Base-by-base conservation (phyloP, 148 eudicot genomes). In the Rhododendron simsii region DNA sequence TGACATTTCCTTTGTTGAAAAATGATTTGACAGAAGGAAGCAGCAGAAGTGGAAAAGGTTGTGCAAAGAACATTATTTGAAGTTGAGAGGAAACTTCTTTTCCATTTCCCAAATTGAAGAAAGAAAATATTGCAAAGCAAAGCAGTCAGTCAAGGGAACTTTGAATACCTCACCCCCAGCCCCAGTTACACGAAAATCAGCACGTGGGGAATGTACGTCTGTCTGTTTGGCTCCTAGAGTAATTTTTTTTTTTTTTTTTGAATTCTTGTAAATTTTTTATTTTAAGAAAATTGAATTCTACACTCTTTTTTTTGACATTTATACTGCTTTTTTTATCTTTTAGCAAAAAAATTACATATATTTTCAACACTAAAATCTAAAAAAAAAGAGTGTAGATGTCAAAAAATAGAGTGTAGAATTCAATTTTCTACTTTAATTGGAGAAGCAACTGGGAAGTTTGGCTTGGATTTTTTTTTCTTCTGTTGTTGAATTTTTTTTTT, bases 11-110 rank as follows among this genome's bases (percentile, higher is more conserved):
- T 82, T 55, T 18, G 57, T 18, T 30, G 12, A 3, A 9, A 61
- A 45, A 18, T 18, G 4, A 23, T 41, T 41, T 50, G 59, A 53
- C 53, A 91, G 93, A 82, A 85, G 21, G 89, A 76, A 80, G 86
- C 86, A 23, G 88, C 84, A 3, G 91, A 88, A 83, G 88, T 90
- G 51, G 91, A 90, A 82, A 82, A 86, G 61, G 89, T 80, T 0
- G 88, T 90, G 13, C 89, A 88, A 21, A 69, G 39, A 26, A 81
- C 89, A 3, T 78, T 92, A 35, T 41, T 50, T 28, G 88, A 86
- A 83, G 90, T 80, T 20, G 93, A 90, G 82, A 87, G 59, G 85
- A 90, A 87, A 21, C 47, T 84, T 82, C 89, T 39, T 7, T 15
- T 4, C 80, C 6, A 20, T 50, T 18, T 33, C 82, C 50, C 69